Conservation (phyloP, 805 yeast species). For the Yarrowia porcina region DNA sequence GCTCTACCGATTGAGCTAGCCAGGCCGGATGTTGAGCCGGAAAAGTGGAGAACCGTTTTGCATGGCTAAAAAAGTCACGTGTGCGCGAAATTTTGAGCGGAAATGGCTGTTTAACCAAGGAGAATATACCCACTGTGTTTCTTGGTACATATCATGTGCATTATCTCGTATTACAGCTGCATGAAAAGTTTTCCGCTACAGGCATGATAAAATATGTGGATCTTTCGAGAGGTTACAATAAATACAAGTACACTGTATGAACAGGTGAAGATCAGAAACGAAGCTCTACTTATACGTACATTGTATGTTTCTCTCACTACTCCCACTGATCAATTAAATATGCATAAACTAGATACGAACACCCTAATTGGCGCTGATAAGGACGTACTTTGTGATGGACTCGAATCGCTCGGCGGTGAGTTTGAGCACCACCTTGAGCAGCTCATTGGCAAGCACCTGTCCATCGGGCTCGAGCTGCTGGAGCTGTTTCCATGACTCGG, state of each 20-base stretch:
- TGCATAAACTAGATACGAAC: neutral
- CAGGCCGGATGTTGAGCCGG: constrained; percentile 16
- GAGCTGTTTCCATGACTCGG: constrained; percentile 46
- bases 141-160: too few relatives aligned
- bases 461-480: constrained; percentile 43
- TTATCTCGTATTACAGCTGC: too few relatives aligned
- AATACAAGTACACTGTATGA: too few relatives aligned
- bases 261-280: too few relatives aligned
- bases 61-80: neutral
- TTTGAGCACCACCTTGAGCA: constrained; percentile 57
- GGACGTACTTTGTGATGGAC: constrained; percentile 69
- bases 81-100: too few relatives aligned
- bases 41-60: neutral
- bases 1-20: constrained; percentile 23
- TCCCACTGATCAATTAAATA: neutral
- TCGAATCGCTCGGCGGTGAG: constrained; percentile 69
- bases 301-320: too few relatives aligned
- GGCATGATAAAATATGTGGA: too few relatives aligned
- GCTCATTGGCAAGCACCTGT: constrained; percentile 56
- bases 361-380: constrained; percentile 45
- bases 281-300: too few relatives aligned
- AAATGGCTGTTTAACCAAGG: too few relatives aligned
- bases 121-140: too few relatives aligned
- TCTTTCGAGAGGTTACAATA: too few relatives aligned
- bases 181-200: too few relatives aligned